phyloP scores from a whole-genome alignment of 2,329 filamentous ascomycete genomes.

The Huntiella omanensis region DNA sequence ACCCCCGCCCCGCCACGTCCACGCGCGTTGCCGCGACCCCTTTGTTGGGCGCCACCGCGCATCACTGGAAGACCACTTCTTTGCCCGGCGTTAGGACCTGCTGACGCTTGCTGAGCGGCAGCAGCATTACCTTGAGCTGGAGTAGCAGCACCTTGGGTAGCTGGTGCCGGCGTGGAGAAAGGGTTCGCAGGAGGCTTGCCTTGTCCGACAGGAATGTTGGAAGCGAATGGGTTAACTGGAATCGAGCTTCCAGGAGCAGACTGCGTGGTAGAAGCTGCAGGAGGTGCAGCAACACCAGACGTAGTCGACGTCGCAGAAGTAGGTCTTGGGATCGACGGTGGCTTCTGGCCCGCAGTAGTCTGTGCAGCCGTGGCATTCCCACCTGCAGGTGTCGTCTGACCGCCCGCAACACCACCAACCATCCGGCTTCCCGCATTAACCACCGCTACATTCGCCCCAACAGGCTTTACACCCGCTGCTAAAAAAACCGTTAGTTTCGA shows the following conservation, averaged over 20 bases:
- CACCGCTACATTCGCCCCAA: too few relatives aligned
- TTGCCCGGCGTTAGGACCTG: conserved; percentile 1
- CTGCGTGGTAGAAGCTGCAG: background rate
- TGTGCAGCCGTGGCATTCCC: too few relatives aligned
- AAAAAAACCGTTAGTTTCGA: too few relatives aligned
- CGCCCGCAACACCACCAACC: too few relatives aligned
- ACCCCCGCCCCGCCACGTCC: conserved; percentile 25
- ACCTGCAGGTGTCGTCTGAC: too few relatives aligned
- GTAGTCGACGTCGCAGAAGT: background rate
- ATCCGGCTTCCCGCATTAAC: too few relatives aligned
- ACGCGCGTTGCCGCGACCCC: conserved; percentile 16
- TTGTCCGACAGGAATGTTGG: background rate
- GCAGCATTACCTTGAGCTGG: background rate
- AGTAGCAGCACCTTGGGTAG: background rate
- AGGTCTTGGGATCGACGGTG: too few relatives aligned
- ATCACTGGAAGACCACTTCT: conserved; percentile 23
- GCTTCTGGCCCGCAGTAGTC: too few relatives aligned
- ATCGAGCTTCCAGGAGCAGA: background rate
- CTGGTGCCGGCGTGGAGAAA: background rate
- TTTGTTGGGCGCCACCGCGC: conserved; percentile 19
- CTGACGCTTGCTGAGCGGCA: background rate
- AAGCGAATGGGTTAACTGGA: conserved; percentile 2
- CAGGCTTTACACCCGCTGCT: too few relatives aligned
- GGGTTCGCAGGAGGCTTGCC: conserved; percentile 3
- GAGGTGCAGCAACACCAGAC: background rate